These are phyloP conservation scores for Dictyophora rubrovolvata DNA, from an alignment of 768 basidiomycete genomes.

Conservation along the genomic window DNA sequence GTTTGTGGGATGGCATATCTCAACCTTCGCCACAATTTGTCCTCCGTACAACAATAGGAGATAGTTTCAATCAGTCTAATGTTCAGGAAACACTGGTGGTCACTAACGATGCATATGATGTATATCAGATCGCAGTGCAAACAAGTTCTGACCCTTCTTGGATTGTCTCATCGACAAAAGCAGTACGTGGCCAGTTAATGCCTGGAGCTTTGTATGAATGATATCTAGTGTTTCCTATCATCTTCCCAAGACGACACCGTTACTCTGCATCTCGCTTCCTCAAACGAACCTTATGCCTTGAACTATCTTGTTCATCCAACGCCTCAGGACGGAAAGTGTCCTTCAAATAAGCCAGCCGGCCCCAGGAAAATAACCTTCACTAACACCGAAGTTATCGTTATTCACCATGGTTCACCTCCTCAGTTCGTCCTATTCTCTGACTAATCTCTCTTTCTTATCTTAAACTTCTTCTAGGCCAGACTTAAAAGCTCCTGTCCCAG, in stretches of 20 bases:
- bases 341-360: conserved; percentile 10
- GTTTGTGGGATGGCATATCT: conserved; percentile 22
- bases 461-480: conserved; percentile 39
- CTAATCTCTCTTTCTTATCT: not conserved
- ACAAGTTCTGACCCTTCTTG: conserved; percentile 33
- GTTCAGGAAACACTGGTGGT: not conserved
- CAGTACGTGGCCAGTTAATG: conserved; percentile 26
- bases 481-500: conserved; percentile 54
- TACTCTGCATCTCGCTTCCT: conserved; percentile 40
- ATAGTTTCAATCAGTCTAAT: conserved; percentile 29
- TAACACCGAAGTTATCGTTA: conserved; percentile 45
- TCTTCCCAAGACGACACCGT: conserved; percentile 44
- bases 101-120: conserved; percentile 23
- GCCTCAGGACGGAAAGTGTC: conserved; percentile 62
- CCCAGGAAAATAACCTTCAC: conserved; percentile 23
- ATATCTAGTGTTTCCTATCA: conserved; percentile 56
- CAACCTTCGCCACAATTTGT: conserved; percentile 30
- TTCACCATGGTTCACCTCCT: conserved; percentile 40
- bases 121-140: conserved; percentile 67
- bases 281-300: conserved; percentile 46
- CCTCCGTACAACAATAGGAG: conserved; percentile 22
- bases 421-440: conserved; percentile 32
- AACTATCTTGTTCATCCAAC: conserved; percentile 65
- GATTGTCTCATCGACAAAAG: conserved; percentile 53
- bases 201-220: conserved; percentile 10